Evolutionary conservation across 352 stramenopile genomes (phyloP).

Genomic region (Globisporangium cylindrosporum): DNA sequence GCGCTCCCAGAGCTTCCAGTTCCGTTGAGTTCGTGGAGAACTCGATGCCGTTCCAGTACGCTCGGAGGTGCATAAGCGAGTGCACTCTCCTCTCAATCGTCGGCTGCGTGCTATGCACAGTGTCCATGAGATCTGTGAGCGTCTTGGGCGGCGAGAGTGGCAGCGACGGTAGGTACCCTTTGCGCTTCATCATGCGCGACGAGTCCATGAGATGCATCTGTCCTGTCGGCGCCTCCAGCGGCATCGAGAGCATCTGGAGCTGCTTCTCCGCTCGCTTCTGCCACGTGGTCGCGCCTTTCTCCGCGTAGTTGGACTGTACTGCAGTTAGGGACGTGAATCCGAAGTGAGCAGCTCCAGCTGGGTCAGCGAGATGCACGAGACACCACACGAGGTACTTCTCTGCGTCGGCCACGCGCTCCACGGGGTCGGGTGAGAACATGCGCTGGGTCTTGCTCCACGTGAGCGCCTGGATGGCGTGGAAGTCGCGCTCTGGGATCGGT

Average conservation of each 20-base stretch:
- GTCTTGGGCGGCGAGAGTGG: constrained; percentile 59
- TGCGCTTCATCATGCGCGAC: constrained; percentile 74
- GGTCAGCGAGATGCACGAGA: constrained; percentile 38
- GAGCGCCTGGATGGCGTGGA: constrained; percentile 27
- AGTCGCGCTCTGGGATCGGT: constrained; percentile 60
- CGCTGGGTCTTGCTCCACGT: constrained; percentile 27
- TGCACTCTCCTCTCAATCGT: constrained; percentile 2
- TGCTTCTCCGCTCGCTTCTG: constrained; percentile 68
- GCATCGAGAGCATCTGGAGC: constrained; percentile 65
- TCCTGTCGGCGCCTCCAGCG: constrained; percentile 48
- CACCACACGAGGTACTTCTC: constrained; percentile 74
- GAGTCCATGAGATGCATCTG: constrained; percentile 65
- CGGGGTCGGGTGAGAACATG: constrained; percentile 24
- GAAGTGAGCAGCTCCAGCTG: not conserved
- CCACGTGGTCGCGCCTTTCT: constrained; percentile 32
- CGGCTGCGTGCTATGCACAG: constrained; percentile 29
- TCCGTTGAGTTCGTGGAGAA: constrained; percentile 43
- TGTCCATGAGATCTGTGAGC: constrained; percentile 54
- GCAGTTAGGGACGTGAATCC: not conserved
- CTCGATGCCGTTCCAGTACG: constrained; percentile 33
- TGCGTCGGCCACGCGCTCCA: constrained; percentile 45
- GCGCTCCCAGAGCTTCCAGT: constrained; percentile 44
- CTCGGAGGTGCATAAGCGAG: constrained; percentile 15
- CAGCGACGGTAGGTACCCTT: constrained; percentile 57
- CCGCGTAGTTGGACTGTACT: constrained; percentile 2